Evolutionary conservation across 345 rosid genomes (phyloP).

Genomic region (Aquilaria sinensis): DNA sequence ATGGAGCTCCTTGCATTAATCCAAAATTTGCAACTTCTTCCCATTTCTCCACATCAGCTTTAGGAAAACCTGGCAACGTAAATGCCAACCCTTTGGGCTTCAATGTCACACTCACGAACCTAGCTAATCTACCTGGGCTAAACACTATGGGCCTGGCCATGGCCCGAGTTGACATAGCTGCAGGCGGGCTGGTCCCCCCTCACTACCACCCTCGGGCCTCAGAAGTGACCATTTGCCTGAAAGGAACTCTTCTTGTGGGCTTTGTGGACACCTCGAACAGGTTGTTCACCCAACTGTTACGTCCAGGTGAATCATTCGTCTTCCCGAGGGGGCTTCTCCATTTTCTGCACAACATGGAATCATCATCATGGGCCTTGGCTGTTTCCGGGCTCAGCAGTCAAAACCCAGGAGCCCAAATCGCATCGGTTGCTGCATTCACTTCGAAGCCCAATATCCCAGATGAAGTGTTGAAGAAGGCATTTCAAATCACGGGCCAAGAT

Average conservation of each 20-base stretch:
- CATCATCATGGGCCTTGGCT: constrained; percentile 36
- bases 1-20: constrained; percentile 54
- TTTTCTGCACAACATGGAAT: constrained; percentile 47
- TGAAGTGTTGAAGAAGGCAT: constrained; percentile 38
- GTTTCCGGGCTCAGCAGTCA: constrained; percentile 67
- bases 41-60: constrained; percentile 56
- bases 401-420: constrained; percentile 59
- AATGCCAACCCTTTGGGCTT: constrained; percentile 37
- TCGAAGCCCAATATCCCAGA: constrained; percentile 34
- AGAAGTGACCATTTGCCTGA: constrained; percentile 54
- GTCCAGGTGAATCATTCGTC: constrained; percentile 59
- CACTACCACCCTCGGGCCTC: constrained; percentile 82
- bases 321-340: constrained; percentile 66
- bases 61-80: constrained; percentile 41
- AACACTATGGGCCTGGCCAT: constrained; percentile 75
- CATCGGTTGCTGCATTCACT: constrained; percentile 37
- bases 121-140: constrained; percentile 50
- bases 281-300: constrained; percentile 42
- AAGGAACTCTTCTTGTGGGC: constrained; percentile 52
- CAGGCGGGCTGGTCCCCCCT: constrained; percentile 41
- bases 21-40: constrained; percentile 31
- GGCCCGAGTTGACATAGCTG: constrained; percentile 46
- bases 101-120: constrained; percentile 48
- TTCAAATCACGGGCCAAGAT: constrained; percentile 37
- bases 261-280: constrained; percentile 50